Base-by-base conservation (phyloP, 2,329 filamentous ascomycete genomes). In the Paecilomyces formosus region DNA sequence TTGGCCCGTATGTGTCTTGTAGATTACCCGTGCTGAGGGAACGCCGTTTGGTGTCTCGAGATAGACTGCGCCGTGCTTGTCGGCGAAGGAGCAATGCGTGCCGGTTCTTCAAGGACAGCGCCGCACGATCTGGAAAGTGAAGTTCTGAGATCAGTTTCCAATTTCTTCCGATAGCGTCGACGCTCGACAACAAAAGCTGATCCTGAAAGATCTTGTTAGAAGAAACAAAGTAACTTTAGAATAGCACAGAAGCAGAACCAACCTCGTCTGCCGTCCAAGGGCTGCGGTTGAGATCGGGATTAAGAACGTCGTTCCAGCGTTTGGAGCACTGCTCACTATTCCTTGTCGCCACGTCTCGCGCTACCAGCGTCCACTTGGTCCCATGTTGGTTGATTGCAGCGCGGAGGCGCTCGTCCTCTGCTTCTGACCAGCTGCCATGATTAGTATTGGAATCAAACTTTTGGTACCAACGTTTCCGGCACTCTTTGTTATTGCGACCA, bases 291-390 rank as follows among this genome's bases (percentile, higher is more conserved):
- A 61, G 58, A 18, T 45, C 55, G 5, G 59, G 59, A 54, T 61
- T 57, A 12, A 61, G 54, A 12, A 59, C 59, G 24, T 61, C 59
- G 33, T 61, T 61, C 59, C 59, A 61, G 6, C 59, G 57, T 53
- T 61, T 61, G 30, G 59, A 61, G 55, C 59, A 61, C 53, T 61
- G 59, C 53, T 61, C 57, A 12, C 59, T 57, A 59, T 61, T 61
- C 45, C 59, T 53, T 22, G 59, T 61, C 8, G 53, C 57, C 52
- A 61, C 59, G 6, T 59, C 59, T 35, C 57, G 59, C 28, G 59
- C 59, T 30, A 61, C 59, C 28, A 57, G 59, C 30, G 59, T 57
- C 59, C 59, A 61, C 57, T 61, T 57, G 31, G 57, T 57, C 26
- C 59, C 59, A 18, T 61, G 31, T 13, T 57, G 59, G 54, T 55